A percentile compares a stretch with the other conserved stretches of the same genome.
phyloP scores from a whole-genome alignment of 2,329 filamentous ascomycete species.

The Microsporum canis region DNA sequence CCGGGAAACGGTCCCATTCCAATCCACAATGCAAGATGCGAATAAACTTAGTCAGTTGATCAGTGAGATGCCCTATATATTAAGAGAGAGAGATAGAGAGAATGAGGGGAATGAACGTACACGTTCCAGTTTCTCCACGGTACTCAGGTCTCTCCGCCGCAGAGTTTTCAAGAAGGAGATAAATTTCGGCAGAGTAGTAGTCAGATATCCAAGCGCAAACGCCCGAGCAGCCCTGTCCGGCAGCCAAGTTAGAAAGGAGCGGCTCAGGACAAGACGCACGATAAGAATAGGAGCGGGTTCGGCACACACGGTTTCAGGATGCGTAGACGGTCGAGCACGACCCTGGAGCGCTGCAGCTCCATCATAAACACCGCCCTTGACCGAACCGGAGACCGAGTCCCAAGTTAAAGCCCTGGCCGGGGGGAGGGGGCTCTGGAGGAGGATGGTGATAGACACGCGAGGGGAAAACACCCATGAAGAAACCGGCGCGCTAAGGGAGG shows the following conservation, averaged over 20 bases:
- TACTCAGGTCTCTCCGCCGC: constrained; percentile 23
- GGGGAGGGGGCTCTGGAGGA: background rate
- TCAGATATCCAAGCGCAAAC: constrained; percentile 40
- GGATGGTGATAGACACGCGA: background rate
- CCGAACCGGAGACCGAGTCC: background rate
- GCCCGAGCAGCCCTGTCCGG: constrained; percentile 29
- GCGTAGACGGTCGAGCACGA: constrained; percentile 6
- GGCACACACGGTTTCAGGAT: constrained; percentile 12
- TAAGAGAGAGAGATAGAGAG: background rate
- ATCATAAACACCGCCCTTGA: background rate
- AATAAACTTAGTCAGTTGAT: constrained; percentile 23
- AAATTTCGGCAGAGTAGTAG: constrained; percentile 37
- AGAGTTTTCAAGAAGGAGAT: constrained; percentile 29
- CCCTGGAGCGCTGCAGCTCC: background rate
- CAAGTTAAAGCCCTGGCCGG: background rate
- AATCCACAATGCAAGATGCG: constrained; percentile 31
- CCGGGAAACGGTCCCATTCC: constrained; percentile 39
- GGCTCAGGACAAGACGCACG: background rate
- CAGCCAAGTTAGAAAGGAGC: background rate
- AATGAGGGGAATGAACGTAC: constrained; percentile 21
- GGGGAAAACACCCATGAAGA: background rate
- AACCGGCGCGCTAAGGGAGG: background rate
- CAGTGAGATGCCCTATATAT: no score
- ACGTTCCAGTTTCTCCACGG: constrained; percentile 25
- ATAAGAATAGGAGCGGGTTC: background rate